Percentiles rank a stretch among this genome's conserved stretches.
These are phyloP conservation scores for Leishmania major DNA, from an alignment of 208 protist species.

Conservation along the genomic window DNA sequence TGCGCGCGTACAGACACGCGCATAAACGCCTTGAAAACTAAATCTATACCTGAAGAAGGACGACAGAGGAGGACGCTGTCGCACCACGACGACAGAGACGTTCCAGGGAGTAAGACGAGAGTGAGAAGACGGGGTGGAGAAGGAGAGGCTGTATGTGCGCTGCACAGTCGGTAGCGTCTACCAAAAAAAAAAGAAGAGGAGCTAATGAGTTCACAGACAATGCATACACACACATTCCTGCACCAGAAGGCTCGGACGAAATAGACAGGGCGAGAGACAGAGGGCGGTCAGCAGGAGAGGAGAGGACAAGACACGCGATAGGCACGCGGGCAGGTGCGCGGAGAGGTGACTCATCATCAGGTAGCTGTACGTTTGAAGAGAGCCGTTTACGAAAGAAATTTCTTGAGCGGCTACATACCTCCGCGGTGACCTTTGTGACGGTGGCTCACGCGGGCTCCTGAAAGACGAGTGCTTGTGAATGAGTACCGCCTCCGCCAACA, in stretches of 20 bases:
- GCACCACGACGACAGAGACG: neutral
- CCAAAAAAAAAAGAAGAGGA: neutral
- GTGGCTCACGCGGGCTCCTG: neutral
- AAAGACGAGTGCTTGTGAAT: neutral
- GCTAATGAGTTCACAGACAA: neutral
- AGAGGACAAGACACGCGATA: neutral
- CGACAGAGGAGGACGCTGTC: neutral
- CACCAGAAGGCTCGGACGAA: neutral
- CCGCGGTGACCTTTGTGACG: neutral
- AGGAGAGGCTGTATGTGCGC: neutral
- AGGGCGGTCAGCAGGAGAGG: neutral
- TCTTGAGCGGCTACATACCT: neutral
- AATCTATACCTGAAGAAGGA: constrained; percentile 6
- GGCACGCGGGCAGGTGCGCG: neutral
- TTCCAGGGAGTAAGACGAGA: neutral
- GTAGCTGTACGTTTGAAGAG: neutral
- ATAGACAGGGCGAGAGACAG: neutral
- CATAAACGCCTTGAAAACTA: neutral
- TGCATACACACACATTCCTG: neutral
- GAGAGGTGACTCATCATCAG: neutral
- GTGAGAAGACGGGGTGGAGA: neutral
- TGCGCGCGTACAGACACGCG: neutral
- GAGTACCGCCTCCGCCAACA: neutral
- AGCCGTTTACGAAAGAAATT: neutral
- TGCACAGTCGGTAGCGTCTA: neutral